Evolutionary conservation across 139 green algal species (phyloP).

Genomic region (Gonium pectorale): DNA sequence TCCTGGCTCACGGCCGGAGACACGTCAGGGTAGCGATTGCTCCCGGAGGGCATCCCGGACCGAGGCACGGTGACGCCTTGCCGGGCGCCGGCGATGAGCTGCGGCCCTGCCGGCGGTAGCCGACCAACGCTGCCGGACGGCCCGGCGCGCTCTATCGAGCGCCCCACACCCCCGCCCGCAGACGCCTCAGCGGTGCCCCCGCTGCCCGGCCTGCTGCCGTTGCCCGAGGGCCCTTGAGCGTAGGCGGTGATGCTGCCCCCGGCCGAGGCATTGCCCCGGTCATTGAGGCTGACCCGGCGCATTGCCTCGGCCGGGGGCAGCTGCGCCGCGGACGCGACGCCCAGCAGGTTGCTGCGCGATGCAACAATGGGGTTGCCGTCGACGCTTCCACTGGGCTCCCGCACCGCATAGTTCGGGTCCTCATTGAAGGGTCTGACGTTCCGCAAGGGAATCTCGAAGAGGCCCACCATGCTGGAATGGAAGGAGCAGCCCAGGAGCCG

Average conservation of each 20-base stretch:
- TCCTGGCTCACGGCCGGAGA: neutral
- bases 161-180: too few species aligned
- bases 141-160: slow-evolving; percentile 5
- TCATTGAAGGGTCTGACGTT: slow-evolving; percentile 55
- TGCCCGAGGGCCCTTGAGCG: too few species aligned
- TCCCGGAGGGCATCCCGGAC: neutral
- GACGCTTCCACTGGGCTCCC: slow-evolving; percentile 5
- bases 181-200: too few species aligned
- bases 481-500: slow-evolving; percentile 70
- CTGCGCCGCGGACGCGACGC: slow-evolving; percentile 13
- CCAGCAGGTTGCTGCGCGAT: neutral
- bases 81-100: too few species aligned
- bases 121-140: neutral
- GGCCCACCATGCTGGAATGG: slow-evolving; percentile 63
- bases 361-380: slow-evolving; percentile 15
- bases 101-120: neutral
- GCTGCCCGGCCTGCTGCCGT: too few species aligned
- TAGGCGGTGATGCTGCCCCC: too few species aligned
- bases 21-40: slow-evolving; percentile 19
- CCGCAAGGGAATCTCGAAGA: slow-evolving; percentile 66
- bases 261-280: neutral
- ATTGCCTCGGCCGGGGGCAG: slow-evolving; percentile 13
- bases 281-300: neutral
- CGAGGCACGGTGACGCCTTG: too few species aligned
- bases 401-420: slow-evolving; percentile 29